Conservation (phyloP, 495 filamentous ascomycete genomes). For the Penicillium chermesinum region DNA sequence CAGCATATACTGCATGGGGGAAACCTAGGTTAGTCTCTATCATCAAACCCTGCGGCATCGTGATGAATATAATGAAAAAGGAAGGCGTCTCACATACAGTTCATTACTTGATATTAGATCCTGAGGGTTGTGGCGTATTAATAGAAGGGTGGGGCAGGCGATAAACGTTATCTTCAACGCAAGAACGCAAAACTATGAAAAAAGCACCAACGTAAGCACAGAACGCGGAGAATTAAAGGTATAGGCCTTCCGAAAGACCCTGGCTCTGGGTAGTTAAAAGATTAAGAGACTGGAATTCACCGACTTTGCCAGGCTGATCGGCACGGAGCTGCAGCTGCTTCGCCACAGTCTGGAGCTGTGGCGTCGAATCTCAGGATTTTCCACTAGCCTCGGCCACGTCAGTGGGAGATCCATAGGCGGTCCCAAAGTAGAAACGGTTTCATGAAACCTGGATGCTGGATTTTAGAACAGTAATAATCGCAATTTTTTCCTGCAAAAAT, state of each 20-base stretch:
- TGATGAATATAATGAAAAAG: neutral
- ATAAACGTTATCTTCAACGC: slow-evolving; percentile 13
- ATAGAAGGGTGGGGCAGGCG: slow-evolving; percentile 5
- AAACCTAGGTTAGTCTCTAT: neutral
- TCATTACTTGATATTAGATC: slow-evolving; percentile 10
- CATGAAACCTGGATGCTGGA: slow-evolving; percentile 2
- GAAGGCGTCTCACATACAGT: slow-evolving; percentile 4
- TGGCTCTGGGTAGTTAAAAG: slow-evolving; percentile 18
- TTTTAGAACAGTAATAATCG: neutral
- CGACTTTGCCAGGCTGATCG: slow-evolving; percentile 20
- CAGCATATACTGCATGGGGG: neutral
- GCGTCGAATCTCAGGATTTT: slow-evolving; percentile 18
- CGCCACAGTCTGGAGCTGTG: slow-evolving; percentile 40
- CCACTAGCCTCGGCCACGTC: slow-evolving; percentile 26
- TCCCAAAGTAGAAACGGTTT: neutral
- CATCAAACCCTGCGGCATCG: neutral
- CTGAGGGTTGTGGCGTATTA: slow-evolving; percentile 14
- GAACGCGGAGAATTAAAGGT: slow-evolving; percentile 12
- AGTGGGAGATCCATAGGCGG: slow-evolving; percentile 16
- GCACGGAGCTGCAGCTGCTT: slow-evolving; percentile 34
- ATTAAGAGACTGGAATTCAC: slow-evolving; percentile 15
- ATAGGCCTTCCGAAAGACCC: neutral
- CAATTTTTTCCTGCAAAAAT: neutral
- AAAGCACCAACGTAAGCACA: slow-evolving; percentile 7
- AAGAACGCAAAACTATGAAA: slow-evolving; percentile 1